phyloP scores from a whole-genome alignment of 192 early-diverging fungal species.

The Dissophora ornata region DNA sequence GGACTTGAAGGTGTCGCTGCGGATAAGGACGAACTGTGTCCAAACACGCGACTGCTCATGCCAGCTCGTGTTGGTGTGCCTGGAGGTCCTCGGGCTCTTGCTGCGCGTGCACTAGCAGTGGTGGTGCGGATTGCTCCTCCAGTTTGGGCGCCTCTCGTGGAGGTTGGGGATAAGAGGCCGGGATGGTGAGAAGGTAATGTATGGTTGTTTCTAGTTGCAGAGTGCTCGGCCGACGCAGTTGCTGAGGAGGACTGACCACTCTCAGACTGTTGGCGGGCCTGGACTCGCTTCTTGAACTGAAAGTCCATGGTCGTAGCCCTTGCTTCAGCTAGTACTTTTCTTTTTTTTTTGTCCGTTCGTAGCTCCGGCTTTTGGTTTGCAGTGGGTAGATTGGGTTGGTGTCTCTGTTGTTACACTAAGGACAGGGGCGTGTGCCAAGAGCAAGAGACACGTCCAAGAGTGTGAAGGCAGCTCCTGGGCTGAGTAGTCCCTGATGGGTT shows the following conservation, averaged over 20 bases:
- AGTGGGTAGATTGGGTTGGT: too few relatives aligned
- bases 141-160: neutral
- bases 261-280: constrained; percentile 15
- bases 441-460: too few relatives aligned
- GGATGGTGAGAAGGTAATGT: constrained; percentile 7
- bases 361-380: too few relatives aligned
- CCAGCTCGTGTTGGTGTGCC: constrained; percentile 1
- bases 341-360: too few relatives aligned
- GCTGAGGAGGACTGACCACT: neutral
- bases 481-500: too few relatives aligned
- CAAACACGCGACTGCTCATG: constrained; percentile 6
- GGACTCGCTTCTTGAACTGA: constrained; percentile 29
- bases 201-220: constrained; percentile 5
- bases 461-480: too few relatives aligned
- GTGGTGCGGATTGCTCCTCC: constrained; percentile 21
- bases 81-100: constrained; percentile 8
- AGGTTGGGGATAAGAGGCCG: neutral
- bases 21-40: neutral
- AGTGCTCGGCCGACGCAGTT: constrained; percentile 4
- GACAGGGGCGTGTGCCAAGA: too few relatives aligned
- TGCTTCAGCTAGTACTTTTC: too few relatives aligned
- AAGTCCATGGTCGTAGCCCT: constrained; percentile 4
- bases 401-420: too few relatives aligned
- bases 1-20: neutral
- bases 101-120: constrained; percentile 8